These are phyloP conservation scores for Solanum hybrid DNA, from an alignment of 305 asterid genomes.

Conservation along the genomic window DNA sequence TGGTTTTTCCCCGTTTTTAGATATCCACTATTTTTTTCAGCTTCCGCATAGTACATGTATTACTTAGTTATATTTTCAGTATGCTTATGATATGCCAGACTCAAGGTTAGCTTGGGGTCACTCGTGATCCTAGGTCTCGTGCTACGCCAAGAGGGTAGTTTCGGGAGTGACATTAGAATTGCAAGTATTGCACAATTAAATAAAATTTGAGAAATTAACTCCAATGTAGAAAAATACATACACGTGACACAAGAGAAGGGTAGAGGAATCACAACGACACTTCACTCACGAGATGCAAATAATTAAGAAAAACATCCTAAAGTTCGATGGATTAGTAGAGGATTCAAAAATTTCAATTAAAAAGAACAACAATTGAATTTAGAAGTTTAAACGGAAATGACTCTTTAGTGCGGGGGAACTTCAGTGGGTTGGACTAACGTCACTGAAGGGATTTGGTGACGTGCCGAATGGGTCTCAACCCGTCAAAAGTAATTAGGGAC, in stretches of 20 bases:
- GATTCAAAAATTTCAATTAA: background rate
- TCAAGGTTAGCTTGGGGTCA: background rate
- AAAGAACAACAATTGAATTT: background rate
- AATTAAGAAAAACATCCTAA: background rate
- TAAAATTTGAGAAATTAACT: background rate
- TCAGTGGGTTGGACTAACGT: background rate
- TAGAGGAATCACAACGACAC: background rate
- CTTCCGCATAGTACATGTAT: too few species aligned
- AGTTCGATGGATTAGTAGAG: background rate
- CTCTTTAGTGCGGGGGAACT: background rate
- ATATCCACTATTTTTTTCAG: too few species aligned
- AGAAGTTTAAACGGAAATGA: too few species aligned
- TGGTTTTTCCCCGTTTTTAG: too few species aligned
- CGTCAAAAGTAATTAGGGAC: background rate
- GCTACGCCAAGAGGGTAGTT: background rate
- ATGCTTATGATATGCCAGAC: background rate
- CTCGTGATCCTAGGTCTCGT: background rate
- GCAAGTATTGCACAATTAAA: background rate
- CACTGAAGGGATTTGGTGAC: background rate
- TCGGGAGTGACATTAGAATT: background rate
- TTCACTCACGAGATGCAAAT: background rate
- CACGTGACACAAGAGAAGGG: background rate
- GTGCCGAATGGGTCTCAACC: background rate
- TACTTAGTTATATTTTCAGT: too few species aligned
- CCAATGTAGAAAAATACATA: background rate